phyloP scores from a whole-genome alignment of 2,329 filamentous ascomycete genomes.

The Botryotinia calthae region DNA sequence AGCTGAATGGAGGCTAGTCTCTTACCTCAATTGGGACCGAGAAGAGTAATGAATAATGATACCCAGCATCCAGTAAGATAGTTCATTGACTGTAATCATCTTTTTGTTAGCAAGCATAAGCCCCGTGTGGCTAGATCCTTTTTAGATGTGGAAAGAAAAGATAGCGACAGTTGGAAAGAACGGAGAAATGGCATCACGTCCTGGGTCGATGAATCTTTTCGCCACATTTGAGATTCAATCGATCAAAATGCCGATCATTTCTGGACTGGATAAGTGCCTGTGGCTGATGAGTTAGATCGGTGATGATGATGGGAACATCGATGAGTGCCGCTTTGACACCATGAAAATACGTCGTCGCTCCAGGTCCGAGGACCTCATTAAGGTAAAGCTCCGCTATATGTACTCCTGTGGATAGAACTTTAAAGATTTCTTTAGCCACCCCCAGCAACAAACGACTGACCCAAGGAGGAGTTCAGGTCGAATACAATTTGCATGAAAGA shows the following conservation, averaged over 20 bases:
- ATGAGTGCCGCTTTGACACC: neutral
- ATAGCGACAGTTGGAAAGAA: neutral
- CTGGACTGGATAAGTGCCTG: neutral
- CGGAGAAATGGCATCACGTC: neutral
- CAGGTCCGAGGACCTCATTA: constrained; percentile 2
- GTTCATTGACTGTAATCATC: neutral
- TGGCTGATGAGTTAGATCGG: neutral
- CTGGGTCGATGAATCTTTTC: neutral
- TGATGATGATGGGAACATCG: neutral
- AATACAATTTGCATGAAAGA: constrained; percentile 6
- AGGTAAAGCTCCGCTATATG: neutral
- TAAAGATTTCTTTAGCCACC: constrained; percentile 11
- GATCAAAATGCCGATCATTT: neutral
- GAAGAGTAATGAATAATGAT: neutral
- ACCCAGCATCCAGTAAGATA: neutral
- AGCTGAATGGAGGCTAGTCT: neutral
- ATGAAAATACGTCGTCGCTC: neutral
- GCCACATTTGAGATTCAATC: neutral
- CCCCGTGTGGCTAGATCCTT: neutral
- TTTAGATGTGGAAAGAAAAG: neutral
- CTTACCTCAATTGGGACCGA: neutral
- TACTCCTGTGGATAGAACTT: neutral
- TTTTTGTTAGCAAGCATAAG: neutral
- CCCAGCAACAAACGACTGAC: neutral
- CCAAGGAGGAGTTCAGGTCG: neutral